These are phyloP conservation scores for Solanum sejunctum DNA, from an alignment of 257 asterid species.

Conservation along the genomic window DNA sequence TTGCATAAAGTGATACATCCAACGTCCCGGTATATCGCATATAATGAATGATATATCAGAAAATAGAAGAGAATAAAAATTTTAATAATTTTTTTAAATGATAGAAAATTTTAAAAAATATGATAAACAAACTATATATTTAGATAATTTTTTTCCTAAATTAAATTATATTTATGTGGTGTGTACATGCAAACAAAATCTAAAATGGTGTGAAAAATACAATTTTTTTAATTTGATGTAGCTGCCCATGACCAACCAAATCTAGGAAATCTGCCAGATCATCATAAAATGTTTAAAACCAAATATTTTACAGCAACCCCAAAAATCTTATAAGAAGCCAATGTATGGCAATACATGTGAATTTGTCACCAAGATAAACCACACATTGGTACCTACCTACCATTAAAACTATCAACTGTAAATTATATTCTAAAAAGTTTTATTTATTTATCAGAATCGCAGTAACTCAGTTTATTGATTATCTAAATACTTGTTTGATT, in stretches of 20 bases:
- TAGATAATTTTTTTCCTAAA: too few relatives aligned
- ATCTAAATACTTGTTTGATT: too few relatives aligned
- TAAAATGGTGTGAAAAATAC: background rate
- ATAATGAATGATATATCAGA: too few relatives aligned
- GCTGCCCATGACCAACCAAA: constrained; percentile 6
- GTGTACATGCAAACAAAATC: background rate
- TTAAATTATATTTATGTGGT: too few relatives aligned
- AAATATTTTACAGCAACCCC: background rate
- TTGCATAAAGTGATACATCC: too few relatives aligned
- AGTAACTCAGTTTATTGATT: background rate
- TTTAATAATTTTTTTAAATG: too few relatives aligned
- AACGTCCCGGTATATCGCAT: too few relatives aligned
- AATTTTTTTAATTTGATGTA: background rate
- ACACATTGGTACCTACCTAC: background rate
- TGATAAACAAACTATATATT: too few relatives aligned
- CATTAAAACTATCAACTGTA: background rate
- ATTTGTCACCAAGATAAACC: constrained; percentile 21
- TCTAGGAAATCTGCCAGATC: constrained; percentile 11
- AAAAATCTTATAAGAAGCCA: background rate
- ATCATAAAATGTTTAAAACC: background rate
- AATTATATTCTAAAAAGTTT: background rate
- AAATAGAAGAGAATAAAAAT: too few relatives aligned
- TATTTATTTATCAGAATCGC: background rate
- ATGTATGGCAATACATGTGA: constrained; percentile 31
- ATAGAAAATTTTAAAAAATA: too few relatives aligned